phyloP scores from a whole-genome alignment of 164 flowering plant genomes.

The Saururus chinensis region DNA sequence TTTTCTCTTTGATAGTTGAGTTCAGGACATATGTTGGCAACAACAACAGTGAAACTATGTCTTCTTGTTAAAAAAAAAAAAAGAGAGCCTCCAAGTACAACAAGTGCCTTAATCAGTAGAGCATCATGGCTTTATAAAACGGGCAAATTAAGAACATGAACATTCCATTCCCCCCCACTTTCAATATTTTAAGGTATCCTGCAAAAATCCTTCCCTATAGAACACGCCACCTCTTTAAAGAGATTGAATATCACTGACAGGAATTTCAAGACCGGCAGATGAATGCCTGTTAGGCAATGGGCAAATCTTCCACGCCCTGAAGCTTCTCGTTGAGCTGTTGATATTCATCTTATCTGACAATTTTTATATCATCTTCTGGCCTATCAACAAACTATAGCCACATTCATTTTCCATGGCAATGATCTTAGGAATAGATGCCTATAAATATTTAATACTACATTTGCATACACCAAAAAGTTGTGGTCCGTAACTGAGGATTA shows the following conservation, averaged over 20 bases:
- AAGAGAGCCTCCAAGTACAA: neutral
- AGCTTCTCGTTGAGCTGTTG: neutral
- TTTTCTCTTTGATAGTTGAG: no score
- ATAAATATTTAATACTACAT: no score
- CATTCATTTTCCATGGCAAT: neutral
- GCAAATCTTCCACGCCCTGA: neutral
- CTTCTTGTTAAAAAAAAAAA: neutral
- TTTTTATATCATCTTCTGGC: neutral
- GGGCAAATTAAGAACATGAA: slow-evolving; percentile 3
- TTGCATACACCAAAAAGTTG: no score
- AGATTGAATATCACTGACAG: no score
- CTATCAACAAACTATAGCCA: neutral
- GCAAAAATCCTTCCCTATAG: neutral
- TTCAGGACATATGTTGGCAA: neutral
- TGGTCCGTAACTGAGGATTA: no score
- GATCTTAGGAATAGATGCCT: neutral
- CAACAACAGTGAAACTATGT: neutral
- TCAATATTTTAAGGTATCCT: slow-evolving; percentile 3
- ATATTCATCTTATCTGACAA: neutral
- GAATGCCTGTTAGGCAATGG: no score
- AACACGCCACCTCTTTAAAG: neutral
- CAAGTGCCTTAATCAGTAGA: neutral
- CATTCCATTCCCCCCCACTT: slow-evolving; percentile 5
- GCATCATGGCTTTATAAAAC: slow-evolving; percentile 1
- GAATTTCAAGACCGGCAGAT: no score